Evolutionary conservation across 2,329 filamentous ascomycete genomes (phyloP).

Genomic region (Botrytis tulipae): DNA sequence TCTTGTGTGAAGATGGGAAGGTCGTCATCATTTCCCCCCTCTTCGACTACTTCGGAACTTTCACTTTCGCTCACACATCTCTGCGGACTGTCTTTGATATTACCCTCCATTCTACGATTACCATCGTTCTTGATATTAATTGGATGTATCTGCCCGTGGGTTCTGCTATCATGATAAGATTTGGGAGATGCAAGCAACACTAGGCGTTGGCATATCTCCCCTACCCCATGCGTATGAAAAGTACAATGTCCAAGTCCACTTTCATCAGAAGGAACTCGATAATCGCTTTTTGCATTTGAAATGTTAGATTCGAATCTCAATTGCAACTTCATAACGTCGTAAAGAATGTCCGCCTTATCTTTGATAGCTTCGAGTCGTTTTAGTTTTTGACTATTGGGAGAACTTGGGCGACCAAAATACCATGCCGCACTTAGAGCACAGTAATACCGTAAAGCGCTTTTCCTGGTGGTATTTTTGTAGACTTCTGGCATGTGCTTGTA

Average conservation of each 20-base stretch:
- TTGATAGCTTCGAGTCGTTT: not conserved
- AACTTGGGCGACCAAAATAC: not conserved
- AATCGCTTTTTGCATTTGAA: not conserved
- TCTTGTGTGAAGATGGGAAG: not conserved
- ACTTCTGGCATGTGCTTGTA: constrained; percentile 12
- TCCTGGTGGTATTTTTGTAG: constrained; percentile 12
- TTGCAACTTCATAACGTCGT: constrained; percentile 4
- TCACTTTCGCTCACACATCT: not conserved
- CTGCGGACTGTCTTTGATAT: not conserved
- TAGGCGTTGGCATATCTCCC: not conserved
- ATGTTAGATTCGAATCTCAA: constrained; percentile 10
- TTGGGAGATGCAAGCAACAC: not conserved
- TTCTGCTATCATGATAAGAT: too few species aligned
- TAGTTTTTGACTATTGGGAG: not conserved
- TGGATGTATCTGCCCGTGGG: too few species aligned
- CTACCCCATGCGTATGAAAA: constrained; percentile 14
- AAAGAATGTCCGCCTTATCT: constrained; percentile 16
- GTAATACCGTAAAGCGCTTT: constrained; percentile 9
- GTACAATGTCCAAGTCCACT: constrained; percentile 2
- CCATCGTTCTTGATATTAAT: not conserved
- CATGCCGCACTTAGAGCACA: constrained; percentile 8
- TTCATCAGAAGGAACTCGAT: not conserved
- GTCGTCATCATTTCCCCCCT: not conserved
- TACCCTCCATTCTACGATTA: not conserved
- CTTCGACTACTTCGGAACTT: not conserved